These are phyloP conservation scores for Psilocybe sp. DNA, from an alignment of 768 basidiomycete species.

Conservation along the genomic window DNA sequence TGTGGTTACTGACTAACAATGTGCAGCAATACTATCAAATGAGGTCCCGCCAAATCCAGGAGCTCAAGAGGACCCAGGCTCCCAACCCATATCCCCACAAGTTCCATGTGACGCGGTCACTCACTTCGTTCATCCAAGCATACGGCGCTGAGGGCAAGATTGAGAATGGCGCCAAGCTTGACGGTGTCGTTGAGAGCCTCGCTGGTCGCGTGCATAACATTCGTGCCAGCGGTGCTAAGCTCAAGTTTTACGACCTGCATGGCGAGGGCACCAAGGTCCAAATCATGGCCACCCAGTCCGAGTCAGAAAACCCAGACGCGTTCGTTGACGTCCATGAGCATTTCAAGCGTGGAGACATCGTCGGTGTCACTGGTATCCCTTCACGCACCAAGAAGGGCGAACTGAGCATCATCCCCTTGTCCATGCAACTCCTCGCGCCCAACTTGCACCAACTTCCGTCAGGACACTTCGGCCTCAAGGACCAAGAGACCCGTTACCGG, in stretches of 20 bases:
- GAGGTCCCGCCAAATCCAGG: constrained; percentile 83
- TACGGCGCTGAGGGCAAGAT: constrained; percentile 78
- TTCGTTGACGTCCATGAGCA: constrained; percentile 77
- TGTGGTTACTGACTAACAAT: constrained; percentile 2
- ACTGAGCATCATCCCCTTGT: constrained; percentile 79
- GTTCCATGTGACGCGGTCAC: constrained; percentile 83
- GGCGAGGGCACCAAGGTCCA: constrained; percentile 93
- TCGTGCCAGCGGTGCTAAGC: constrained; percentile 75
- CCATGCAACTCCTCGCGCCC: constrained; percentile 88
- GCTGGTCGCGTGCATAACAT: constrained; percentile 94
- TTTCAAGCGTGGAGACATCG: constrained; percentile 94
- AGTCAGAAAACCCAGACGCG: constrained; percentile 56
- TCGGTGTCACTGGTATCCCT: constrained; percentile 87
- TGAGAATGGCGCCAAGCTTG: constrained; percentile 61
- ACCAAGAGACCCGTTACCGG: constrained; percentile 95
- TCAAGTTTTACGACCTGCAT: constrained; percentile 92
- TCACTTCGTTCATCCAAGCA: constrained; percentile 67
- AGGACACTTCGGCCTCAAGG: constrained; percentile 90
- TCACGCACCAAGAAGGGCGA: constrained; percentile 95
- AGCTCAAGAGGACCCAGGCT: constrained; percentile 76
- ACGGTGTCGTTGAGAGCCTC: constrained; percentile 56
- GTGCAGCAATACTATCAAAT: constrained; percentile 94
- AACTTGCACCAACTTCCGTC: constrained; percentile 96
- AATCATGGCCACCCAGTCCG: constrained; percentile 90
- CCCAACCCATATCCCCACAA: constrained; percentile 99